Conservation (phyloP, 2,329 filamentous ascomycete species). For the Talaromyces sp. region DNA sequence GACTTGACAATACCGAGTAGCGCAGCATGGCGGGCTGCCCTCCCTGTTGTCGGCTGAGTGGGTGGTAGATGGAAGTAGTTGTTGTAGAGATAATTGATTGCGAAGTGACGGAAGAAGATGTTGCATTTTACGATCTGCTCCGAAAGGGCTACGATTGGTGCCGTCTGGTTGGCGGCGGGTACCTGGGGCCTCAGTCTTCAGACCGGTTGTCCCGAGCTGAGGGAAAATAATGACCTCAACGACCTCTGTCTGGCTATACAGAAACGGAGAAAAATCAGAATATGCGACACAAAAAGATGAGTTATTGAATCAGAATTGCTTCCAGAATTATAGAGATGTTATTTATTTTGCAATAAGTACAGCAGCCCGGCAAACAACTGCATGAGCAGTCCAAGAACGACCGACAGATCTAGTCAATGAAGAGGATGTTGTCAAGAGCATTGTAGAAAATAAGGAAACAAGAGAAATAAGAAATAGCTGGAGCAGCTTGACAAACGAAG, state of each 20-base stretch:
- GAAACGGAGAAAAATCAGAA: background rate
- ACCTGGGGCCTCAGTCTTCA: background rate
- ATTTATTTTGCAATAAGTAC: background rate
- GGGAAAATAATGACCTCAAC: conserved; percentile 4
- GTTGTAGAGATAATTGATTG: background rate
- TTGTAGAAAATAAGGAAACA: conserved; percentile 3
- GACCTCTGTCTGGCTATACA: background rate
- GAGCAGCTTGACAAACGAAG: conserved; percentile 14
- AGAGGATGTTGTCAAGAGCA: background rate
- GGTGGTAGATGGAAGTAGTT: conserved; percentile 14
- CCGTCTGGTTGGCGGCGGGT: conserved; percentile 7
- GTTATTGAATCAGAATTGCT: background rate
- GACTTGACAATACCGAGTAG: conserved; percentile 48
- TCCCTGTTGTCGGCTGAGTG: conserved; percentile 26
- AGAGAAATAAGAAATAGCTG: conserved; percentile 9
- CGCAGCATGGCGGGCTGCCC: conserved; percentile 53
- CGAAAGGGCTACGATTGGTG: conserved; percentile 20
- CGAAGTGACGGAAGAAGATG: conserved; percentile 15
- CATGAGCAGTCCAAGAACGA: background rate
- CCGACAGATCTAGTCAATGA: background rate
- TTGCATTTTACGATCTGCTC: conserved; percentile 36
- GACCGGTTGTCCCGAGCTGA: background rate
- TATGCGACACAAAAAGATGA: background rate
- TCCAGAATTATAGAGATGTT: background rate
- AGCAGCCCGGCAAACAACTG: background rate